Percentiles rank a stretch among this genome's conserved stretches.
Evolutionary conservation across 768 basidiomycete species (phyloP).

Genomic region (Megacollybia marginata): DNA sequence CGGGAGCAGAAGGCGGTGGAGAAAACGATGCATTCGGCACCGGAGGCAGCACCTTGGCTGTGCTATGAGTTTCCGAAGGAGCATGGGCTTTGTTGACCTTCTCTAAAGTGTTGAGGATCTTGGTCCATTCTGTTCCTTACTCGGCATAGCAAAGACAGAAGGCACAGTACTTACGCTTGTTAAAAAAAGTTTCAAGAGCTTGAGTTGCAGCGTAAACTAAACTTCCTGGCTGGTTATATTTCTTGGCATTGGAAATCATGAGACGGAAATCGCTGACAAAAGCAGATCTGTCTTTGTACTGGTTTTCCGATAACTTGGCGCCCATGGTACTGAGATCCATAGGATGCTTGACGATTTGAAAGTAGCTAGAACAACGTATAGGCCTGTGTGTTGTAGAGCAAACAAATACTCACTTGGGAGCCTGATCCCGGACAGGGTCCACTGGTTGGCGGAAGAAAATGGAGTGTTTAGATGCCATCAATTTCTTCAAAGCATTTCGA

Average conservation of each 20-base stretch:
- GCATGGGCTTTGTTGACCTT: not conserved
- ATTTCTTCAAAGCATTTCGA: slow-evolving; percentile 72
- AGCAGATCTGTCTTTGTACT: slow-evolving; percentile 76
- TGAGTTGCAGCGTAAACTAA: slow-evolving; percentile 73
- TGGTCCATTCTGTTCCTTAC: too few relatives aligned
- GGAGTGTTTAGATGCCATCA: slow-evolving; percentile 68
- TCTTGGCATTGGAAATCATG: slow-evolving; percentile 82
- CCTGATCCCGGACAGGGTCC: slow-evolving; percentile 90
- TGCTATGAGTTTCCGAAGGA: slow-evolving; percentile 3
- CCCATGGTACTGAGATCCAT: slow-evolving; percentile 92
- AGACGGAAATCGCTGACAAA: slow-evolving; percentile 85
- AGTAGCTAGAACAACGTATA: slow-evolving; percentile 51
- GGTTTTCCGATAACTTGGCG: slow-evolving; percentile 79
- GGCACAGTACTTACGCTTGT: slow-evolving; percentile 59
- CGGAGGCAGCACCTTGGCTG: slow-evolving; percentile 30
- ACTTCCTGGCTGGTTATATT: slow-evolving; percentile 70
- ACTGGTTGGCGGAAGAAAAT: slow-evolving; percentile 79
- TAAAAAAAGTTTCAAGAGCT: slow-evolving; percentile 72
- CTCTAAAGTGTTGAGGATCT: not conserved
- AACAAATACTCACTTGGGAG: slow-evolving; percentile 61
- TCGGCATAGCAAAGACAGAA: too few relatives aligned
- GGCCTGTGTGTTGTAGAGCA: not conserved
- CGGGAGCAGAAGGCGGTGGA: slow-evolving; percentile 19
- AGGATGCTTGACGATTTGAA: slow-evolving; percentile 82
- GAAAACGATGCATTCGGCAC: slow-evolving; percentile 25